Evolutionary conservation across 2,329 filamentous ascomycete species (phyloP), one percentile per base, ranked within the genome.

Genomic region (Xylariaceae sp.): DNA sequence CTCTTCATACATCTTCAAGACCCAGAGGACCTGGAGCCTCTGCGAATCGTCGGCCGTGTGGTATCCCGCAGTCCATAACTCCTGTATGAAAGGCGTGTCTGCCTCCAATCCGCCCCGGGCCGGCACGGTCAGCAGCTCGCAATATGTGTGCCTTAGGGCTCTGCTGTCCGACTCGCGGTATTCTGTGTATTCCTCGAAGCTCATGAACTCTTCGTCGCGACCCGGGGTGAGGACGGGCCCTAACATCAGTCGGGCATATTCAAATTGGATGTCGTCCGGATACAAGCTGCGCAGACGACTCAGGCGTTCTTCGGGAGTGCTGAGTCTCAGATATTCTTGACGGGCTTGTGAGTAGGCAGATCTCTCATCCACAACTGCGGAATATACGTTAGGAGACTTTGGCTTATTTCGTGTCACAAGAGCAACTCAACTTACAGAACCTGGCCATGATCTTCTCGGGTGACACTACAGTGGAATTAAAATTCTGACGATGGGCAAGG

Each of bases 401-500:
- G 13, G 27, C 16, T 31, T 21, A 9, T 3, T 15, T 2, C 9
- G 16, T 3, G 6, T 31, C n/a, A 5, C 4, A 14, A 13, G 15
- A 28, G 30, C 4, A 27, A 17, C 1, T 2, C 9, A 30, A 40
- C 41, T 44, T 44, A 44, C 41, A 4, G 17, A 31, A 38, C 15
- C 18, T 27, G 19, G 13, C 16, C 38, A 48, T 41, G 17, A 42
- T 43, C 4, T n/a, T 23, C 9, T 41, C 16, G 2, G 32, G 37
- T 7, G 41, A 40, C 5, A 17, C 27, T 5, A 34, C 18, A 9
- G 2, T 9, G 24, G 34, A 7, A 6, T 3, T 23, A 16, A 49
- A 35, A 18, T 48, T 34, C 3, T 65, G 53, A 31, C 61, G 59
- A 28, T 65, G 53, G 4, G 65, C 52, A 34, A 70, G 60, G 11